Conservation (phyloP, 2,329 filamentous ascomycete genomes). For the Colletotrichum cereale region DNA sequence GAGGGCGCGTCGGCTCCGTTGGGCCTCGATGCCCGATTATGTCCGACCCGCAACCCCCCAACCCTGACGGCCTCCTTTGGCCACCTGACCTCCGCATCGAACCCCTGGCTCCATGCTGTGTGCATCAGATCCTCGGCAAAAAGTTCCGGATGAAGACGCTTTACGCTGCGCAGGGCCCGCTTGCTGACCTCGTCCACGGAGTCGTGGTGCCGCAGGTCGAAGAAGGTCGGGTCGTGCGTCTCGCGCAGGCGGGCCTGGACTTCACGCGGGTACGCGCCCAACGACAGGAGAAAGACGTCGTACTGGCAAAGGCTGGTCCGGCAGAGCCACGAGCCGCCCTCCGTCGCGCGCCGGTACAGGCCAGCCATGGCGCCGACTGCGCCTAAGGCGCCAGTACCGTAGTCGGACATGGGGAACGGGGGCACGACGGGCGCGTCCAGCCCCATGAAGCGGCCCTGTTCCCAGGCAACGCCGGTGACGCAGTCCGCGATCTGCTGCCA, state of each 20-base stretch:
- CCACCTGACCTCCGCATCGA: constrained; percentile 52
- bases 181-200: constrained; percentile 70
- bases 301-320: constrained; percentile 52
- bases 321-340: constrained; percentile 51
- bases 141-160: constrained; percentile 51
- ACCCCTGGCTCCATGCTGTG: constrained; percentile 48
- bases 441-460: constrained; percentile 65
- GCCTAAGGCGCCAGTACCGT: constrained; percentile 51
- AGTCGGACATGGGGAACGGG: constrained; percentile 66
- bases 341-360: constrained; percentile 49
- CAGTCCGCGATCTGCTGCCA: constrained; percentile 76
- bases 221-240: constrained; percentile 64
- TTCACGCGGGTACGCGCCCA: constrained; percentile 60
- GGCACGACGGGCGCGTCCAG: constrained; percentile 69
- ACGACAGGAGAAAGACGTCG: constrained; percentile 51
- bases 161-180: constrained; percentile 65
- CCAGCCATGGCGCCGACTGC: constrained; percentile 50
- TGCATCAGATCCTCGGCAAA: constrained; percentile 48
- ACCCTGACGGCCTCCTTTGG: constrained; percentile 54
- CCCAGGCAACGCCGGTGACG: constrained; percentile 65
- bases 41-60: constrained; percentile 54
- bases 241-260: constrained; percentile 62
- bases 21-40: constrained; percentile 51
- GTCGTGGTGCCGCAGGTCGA: constrained; percentile 66
- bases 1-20: constrained; percentile 66